Base-by-base conservation (phyloP, 2,329 filamentous ascomycete species). In the Arachnomyces sp. region DNA sequence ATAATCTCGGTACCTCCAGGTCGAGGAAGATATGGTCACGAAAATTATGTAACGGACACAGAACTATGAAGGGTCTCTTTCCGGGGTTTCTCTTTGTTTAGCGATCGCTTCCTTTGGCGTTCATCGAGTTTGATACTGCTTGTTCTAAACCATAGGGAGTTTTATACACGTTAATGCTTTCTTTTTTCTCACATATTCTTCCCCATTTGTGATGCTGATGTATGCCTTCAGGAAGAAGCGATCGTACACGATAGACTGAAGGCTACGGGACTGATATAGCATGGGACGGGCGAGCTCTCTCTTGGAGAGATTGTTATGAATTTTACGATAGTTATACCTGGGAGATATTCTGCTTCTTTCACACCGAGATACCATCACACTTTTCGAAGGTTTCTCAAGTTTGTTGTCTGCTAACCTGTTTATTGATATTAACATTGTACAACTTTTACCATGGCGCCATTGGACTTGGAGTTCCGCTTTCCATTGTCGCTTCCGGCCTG, bases 11-110 rank as follows among this genome's bases (percentile, higher is more conserved):
- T 50, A 38, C 51, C 58, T 61, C 65, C 78, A 90, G 85, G 83
- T 87, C 68, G 85, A 90, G 73, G 85, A 89, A 71, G 85, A 89
- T 56, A 67, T 72, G 69, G 80, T 89, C 65, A 88, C 84, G 56
- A 90, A 86, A 70, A 86, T 94, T 69, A 88, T 89, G 83, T 89
- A 82, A 65, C 54, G 46, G 40, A 44, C 21, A 43, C 21, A 25
- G 5, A 25, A 25, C 9, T 25, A 25, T 25, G 21, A 25, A 25
- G 21, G 21, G 21, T 25, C 9, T 25, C 21, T 25, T 25, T 25
- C 21, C 9, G 9, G 5, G 21, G 21, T 25, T 25, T 25, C 21
- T 25, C 21, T 25, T 25, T 25, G 21, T 25, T 25, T 25, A 5
- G 9, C 9, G 21, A 18, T 31, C 12, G 33, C 11, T 38, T 32